Evolutionary conservation across 78 protist genomes (phyloP), one percentile per base, ranked within the genome.

Genomic region (Tieghemostelium lacteum): DNA sequence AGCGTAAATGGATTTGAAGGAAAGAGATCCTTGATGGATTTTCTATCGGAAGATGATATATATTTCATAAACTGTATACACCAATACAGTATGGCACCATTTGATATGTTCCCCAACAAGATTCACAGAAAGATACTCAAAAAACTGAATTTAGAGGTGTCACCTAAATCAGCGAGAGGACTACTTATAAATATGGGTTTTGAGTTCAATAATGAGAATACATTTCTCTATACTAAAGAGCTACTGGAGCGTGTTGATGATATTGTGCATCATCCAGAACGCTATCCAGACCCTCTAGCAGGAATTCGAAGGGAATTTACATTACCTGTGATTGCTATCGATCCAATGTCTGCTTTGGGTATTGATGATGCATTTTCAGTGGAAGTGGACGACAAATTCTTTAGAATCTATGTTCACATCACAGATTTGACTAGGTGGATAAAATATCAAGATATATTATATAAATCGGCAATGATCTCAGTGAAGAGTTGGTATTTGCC

Each of bases 351-450:
- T 28, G 37, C 83, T 14, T 7, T 73, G 5, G 83, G 65, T 29
- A 39, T 73, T 10, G 83, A 73, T 57, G 83, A 73, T 73, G 67
- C 83, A 57, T 57, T 73, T 57, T 37, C 58, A n/a, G 37, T 57
- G 17, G 83, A 73, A 22, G 26, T n/a, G 1, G 39, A 37, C 14
- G 39, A 52, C 19, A n/a, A n/a, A 2, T n/a, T 26, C 17, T n/a
- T 33, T 37, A 73, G 4, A 37, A 4, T 73, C 4, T 73, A 57
- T 57, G n/a, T 52, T 73, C 83, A 73, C 31, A 73, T 57, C 29
- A 28, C 67, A 2, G 83, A 73, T 73, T n/a, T 73, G 16, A 24
- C 50, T 19, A 61, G 83, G 28, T 73, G 83, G 83, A 57, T 73
- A 19, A 34, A 12, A 14, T 2, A 16, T 33, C n/a, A 37, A 24